phyloP scores from a whole-genome alignment of 83 land plant genomes.

The Isoetes engelmannii region DNA sequence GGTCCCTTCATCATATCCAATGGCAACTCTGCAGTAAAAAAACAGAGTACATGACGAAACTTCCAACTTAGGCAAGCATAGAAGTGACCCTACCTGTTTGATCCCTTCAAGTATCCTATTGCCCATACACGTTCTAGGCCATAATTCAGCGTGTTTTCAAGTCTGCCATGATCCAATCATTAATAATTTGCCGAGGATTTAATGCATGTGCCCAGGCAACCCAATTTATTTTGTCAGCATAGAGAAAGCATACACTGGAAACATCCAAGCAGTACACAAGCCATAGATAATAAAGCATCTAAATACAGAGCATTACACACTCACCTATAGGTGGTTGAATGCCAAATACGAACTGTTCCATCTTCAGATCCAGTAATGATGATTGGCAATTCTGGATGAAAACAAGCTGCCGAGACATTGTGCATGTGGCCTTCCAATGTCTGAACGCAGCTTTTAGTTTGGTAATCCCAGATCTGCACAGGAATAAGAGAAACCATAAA shows the following conservation, averaged over 20 bases:
- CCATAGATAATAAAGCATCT: too few species aligned
- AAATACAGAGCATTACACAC: too few species aligned
- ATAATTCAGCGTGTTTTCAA: constrained; percentile 85
- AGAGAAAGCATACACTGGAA: too few species aligned
- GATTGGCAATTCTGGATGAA: constrained; percentile 97
- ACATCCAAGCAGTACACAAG: too few species aligned
- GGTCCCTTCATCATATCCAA: constrained; percentile 94
- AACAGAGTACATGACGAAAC: not conserved
- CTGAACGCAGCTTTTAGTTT: constrained; percentile 95
- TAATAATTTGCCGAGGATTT: too few species aligned
- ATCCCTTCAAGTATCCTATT: constrained; percentile 73
- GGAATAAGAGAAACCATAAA: not conserved
- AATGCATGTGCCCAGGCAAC: too few species aligned
- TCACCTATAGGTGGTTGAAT: constrained; percentile 82
- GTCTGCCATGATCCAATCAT: constrained; percentile 32
- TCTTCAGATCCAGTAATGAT: constrained; percentile 98
- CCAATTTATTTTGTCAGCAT: too few species aligned
- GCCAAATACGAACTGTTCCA: constrained; percentile 95
- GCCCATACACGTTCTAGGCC: constrained; percentile 93
- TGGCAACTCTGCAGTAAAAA: constrained; percentile 49
- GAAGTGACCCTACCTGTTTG: constrained; percentile 47
- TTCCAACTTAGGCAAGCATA: not conserved
- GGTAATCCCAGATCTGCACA: constrained; percentile 83
- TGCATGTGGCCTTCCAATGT: constrained; percentile 98
- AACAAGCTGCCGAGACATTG: constrained; percentile 93